These are phyloP conservation scores for Sesbania bispinosa DNA, from an alignment of 306 rosid genomes.

Conservation along the genomic window DNA sequence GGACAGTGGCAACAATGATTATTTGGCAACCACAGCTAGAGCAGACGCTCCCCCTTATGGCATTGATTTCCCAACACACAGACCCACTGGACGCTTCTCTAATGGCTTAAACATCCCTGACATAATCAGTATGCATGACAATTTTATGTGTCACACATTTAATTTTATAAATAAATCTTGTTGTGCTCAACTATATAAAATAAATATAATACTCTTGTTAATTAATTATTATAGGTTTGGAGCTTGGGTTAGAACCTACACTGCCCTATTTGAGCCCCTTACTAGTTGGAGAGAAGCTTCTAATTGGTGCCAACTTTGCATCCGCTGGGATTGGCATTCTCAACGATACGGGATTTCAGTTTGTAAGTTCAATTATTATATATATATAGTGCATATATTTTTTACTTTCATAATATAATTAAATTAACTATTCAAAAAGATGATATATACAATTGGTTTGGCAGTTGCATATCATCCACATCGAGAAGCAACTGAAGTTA, in stretches of 20 bases:
- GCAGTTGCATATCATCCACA: constrained; percentile 74
- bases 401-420: neutral
- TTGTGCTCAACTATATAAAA: no score
- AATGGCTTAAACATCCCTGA: constrained; percentile 92
- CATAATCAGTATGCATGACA: constrained; percentile 62
- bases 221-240: constrained; percentile 45
- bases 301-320: constrained; percentile 85
- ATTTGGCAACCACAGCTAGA: constrained; percentile 74
- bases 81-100: constrained; percentile 89
- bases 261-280: constrained; percentile 78
- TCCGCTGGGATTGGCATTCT: constrained; percentile 94
- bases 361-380: constrained; percentile 42
- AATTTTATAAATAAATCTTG: no score
- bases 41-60: constrained; percentile 87
- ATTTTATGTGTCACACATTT: constrained; percentile 1
- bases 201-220: no score
- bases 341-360: constrained; percentile 84
- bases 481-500: constrained; percentile 51
- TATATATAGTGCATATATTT: neutral
- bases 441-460: neutral
- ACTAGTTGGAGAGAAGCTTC: constrained; percentile 53
- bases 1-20: constrained; percentile 87
- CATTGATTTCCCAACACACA: constrained; percentile 63
- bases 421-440: no score
- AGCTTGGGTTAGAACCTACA: constrained; percentile 67